Conservation (phyloP, 148 eudicot species). For the Camellia granthamiana region DNA sequence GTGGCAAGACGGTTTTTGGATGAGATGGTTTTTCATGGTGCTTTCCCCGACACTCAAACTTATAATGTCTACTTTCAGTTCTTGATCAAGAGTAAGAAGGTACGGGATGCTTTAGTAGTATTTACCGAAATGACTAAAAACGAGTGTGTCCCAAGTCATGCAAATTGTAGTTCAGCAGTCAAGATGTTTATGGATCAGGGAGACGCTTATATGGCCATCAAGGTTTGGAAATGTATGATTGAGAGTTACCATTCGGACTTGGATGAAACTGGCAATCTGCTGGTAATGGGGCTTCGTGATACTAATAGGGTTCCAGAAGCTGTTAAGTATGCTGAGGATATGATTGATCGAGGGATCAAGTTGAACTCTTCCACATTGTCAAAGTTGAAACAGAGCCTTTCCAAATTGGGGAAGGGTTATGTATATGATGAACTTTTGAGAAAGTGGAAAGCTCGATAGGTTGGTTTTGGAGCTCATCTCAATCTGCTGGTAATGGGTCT, state of each 20-base stretch:
- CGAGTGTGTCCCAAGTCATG: constrained; percentile 56
- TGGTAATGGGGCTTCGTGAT: constrained; percentile 61
- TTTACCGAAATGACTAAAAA: constrained; percentile 79
- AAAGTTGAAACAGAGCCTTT: constrained; percentile 59
- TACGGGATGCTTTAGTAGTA: constrained; percentile 45
- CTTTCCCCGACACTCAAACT: constrained; percentile 56
- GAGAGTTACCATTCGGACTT: constrained; percentile 50
- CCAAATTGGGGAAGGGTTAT: constrained; percentile 45
- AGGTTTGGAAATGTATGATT: constrained; percentile 72
- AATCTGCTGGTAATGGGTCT: constrained; percentile 52
- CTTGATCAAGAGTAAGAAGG: constrained; percentile 40
- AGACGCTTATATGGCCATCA: constrained; percentile 63
- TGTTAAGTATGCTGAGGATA: constrained; percentile 78
- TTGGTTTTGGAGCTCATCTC: constrained; percentile 2
- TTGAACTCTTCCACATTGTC: constrained; percentile 50
- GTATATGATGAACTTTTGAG: constrained; percentile 55
- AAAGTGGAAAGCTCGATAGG: constrained; percentile 50
- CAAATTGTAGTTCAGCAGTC: constrained; percentile 51
- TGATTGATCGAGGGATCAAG: constrained; percentile 72
- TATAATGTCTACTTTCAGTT: constrained; percentile 50
- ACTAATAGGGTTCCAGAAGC: constrained; percentile 67
- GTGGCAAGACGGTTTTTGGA: constrained; percentile 55
- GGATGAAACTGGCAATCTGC: constrained; percentile 68
- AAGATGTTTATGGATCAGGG: constrained; percentile 44
- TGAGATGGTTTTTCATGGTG: constrained; percentile 75